Base-by-base conservation (phyloP, 345 rosid species). In the Citrus trifoliata region DNA sequence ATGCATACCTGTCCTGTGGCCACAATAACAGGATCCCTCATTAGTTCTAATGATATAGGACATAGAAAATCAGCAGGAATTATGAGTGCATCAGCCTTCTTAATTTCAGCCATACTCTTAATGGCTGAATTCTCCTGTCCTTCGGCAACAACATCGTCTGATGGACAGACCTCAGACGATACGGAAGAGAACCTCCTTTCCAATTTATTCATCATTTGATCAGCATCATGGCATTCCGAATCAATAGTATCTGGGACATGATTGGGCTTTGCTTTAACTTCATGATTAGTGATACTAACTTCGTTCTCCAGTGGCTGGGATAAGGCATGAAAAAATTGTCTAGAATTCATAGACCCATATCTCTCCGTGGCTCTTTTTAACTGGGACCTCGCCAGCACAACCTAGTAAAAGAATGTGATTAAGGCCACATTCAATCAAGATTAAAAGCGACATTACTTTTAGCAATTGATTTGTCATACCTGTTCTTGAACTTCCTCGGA, bases 1-100 rank as follows among this genome's bases (percentile, higher is more conserved):
- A 69, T 22, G 46, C 16, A 64, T 79, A 92, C 98, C 98, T 94
- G 99, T 75, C 99, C 99, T 56, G 98, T 94, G 73, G 98, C 87
- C 19, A 96, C 98, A 69, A 93, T 93, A 64, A 93, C 99, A 72
- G 99, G 99, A 85, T 96, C 98, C 80, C 95, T 93, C 98, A 96
- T 93, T 70, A 94, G 79, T 77, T 96, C 99, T 78, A 96, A 81
- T 7, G 98, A 93, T 19, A 96, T 93, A 4, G 99, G 97, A 81
- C 99, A 96, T 22, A 92, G 87, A 79, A 88, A 96, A 86, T 96
- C 99, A 32, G 80, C 91, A 5, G 98, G 99, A 61, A 91, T 86
- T 62, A 84, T 22, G 77, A 84, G 78, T 56, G 89, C 81, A 75
- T 90, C 89, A 33, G 90, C 63, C 67, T 89, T 93, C 87, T 88